These are phyloP conservation scores for Cadophora malorum DNA, from an alignment of 2,329 filamentous ascomycete species.

Conservation along the genomic window DNA sequence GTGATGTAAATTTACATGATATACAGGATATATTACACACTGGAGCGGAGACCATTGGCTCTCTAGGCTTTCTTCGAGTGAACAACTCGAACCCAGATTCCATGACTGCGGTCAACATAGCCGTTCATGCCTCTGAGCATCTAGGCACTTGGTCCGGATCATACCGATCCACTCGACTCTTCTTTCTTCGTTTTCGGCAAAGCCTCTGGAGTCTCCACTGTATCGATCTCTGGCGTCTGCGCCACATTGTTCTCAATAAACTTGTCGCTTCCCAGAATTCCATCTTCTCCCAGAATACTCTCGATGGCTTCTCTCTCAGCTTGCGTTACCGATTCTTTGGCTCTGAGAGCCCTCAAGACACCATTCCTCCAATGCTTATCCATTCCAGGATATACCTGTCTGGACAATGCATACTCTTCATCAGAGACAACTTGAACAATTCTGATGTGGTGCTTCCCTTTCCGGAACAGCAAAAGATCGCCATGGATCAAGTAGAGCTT, in stretches of 20 bases:
- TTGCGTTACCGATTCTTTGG: slow-evolving; percentile 11
- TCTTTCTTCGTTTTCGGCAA: neutral
- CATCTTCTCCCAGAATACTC: slow-evolving; percentile 11
- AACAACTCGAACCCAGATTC: neutral
- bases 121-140: neutral
- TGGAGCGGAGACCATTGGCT: neutral
- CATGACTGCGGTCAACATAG: neutral
- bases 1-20: slow-evolving; percentile 3
- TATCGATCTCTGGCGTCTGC: neutral
- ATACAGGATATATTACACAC: slow-evolving; percentile 8
- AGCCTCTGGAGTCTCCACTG: neutral
- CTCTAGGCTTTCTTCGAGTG: neutral
- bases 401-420: slow-evolving; percentile 47
- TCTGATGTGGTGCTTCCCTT: slow-evolving; percentile 68
- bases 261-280: neutral
- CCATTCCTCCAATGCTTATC: slow-evolving; percentile 16
- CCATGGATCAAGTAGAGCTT: slow-evolving; percentile 65
- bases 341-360: slow-evolving; percentile 22
- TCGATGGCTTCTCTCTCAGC: slow-evolving; percentile 22
- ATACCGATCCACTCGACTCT: neutral
- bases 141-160: neutral
- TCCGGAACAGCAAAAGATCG: slow-evolving; percentile 64
- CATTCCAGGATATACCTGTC: slow-evolving; percentile 30
- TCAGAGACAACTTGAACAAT: slow-evolving; percentile 66
- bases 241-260: neutral